A percentile compares a stretch with the other conserved stretches of the same genome.
phyloP scores from a whole-genome alignment of 1,139 yeast genomes.

The Spencermartinsiella ligniputridi region DNA sequence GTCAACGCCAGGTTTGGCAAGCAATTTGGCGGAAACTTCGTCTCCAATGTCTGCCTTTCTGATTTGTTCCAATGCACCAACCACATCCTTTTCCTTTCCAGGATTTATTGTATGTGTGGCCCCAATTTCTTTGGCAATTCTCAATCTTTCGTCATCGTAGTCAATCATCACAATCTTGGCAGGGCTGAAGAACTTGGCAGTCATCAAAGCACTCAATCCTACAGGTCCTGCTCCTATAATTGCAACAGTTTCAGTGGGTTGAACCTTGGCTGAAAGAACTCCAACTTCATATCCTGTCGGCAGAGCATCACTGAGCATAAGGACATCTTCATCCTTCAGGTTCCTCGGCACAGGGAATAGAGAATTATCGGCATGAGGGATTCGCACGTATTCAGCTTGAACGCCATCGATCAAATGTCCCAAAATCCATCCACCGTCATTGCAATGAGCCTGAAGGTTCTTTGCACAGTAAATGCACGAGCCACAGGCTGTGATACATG shows the following conservation, averaged over 20 bases:
- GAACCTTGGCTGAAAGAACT: conserved; percentile 37
- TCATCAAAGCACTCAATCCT: conserved; percentile 41
- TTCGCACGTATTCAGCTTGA: conserved; percentile 43
- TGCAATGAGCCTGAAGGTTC: conserved; percentile 41
- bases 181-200: conserved; percentile 39
- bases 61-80: conserved; percentile 28
- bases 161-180: conserved; percentile 40
- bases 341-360: conserved; percentile 37
- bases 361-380: conserved; percentile 38
- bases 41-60: conserved; percentile 23
- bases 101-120: conserved; percentile 42
- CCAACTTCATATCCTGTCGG: conserved; percentile 48
- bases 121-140: conserved; percentile 39
- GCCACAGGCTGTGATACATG: conserved; percentile 50
- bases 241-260: conserved; percentile 42
- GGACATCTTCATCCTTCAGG: conserved; percentile 36
- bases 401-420: conserved; percentile 37
- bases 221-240: conserved; percentile 50
- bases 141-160: conserved; percentile 40
- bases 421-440: conserved; percentile 43
- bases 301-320: conserved; percentile 43
- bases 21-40: conserved; percentile 15
- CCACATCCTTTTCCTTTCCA: conserved; percentile 28
- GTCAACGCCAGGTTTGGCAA: conserved; percentile 40
- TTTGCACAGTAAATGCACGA: conserved; percentile 46